Evolutionary conservation across 2,329 filamentous ascomycete genomes (phyloP).

Genomic region (Ophiostoma australiae): DNA sequence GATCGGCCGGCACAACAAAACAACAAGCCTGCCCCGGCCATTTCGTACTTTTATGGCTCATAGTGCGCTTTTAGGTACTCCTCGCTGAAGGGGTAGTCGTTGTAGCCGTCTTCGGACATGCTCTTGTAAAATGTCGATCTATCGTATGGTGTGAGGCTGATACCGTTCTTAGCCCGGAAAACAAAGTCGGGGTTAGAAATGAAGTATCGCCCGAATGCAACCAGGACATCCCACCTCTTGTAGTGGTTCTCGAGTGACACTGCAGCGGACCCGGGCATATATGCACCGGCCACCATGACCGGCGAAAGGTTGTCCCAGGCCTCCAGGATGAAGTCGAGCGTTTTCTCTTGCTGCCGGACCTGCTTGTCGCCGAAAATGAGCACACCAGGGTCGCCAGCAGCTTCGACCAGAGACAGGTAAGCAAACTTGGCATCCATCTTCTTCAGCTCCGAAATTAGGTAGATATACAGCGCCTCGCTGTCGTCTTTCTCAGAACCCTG

Average conservation of each 20-base stretch:
- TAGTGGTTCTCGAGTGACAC: background rate
- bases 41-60: background rate
- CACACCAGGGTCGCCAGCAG: background rate
- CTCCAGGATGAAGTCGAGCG: background rate
- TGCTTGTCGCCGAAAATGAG: background rate
- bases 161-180: background rate
- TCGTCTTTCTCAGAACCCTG: background rate
- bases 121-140: background rate
- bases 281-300: background rate
- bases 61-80: background rate
- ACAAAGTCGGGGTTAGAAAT: background rate
- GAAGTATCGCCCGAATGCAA: background rate
- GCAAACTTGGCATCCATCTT: background rate
- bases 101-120: background rate
- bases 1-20: no score
- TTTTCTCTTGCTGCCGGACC: background rate
- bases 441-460: background rate
- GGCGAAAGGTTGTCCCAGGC: background rate
- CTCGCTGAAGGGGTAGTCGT: background rate
- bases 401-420: background rate
- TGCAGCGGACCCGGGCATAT: background rate
- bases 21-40: background rate
- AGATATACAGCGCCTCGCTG: background rate
- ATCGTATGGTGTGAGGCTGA: background rate
- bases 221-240: background rate